Base-by-base conservation (phyloP, 495 filamentous ascomycete genomes). In the Daldinia grandis region DNA sequence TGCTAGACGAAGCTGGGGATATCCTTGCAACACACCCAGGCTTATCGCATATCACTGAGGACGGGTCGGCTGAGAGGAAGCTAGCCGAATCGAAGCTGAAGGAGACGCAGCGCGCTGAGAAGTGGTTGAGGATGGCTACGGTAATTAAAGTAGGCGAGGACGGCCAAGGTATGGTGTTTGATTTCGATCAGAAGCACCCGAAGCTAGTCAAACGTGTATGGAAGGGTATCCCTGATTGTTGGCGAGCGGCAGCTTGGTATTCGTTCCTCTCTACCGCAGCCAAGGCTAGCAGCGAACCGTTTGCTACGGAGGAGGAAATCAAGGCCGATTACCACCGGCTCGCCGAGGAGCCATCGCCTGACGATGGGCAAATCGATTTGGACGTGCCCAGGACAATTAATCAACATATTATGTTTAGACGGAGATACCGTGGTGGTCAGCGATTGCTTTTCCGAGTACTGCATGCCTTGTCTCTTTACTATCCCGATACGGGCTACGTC, bases 181-280 rank as follows among this genome's bases (percentile, higher is more conserved):
- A 93, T 30, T 99, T 99, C 76, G 93, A 97, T 78, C 88, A 87
- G 14, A 87, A 84, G 50, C 92, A 92, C 70, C 85, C 92, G 12
- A 99, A 98, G 76, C 79, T 99, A 15, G 91, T 98, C 51, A 90
- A 93, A 61, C 87, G 95, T 30, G 93, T 92, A 2, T 99, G 95
- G 95, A 99, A 99, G 80, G 95, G 95, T 35, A 97, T 99, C 65
- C 95, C 95, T 2, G 95, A 99, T 79, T 89, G 93, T 67, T 99
- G 95, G 95, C 89, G 95, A 24, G 86, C 91, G 28, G 92, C 93
- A 5, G 95, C 96, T 10, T 99, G 95, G 95, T 92, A 93, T 78
- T 91, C 94, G 5, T 99, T 99, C 79, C 85, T 99, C 5, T 86
- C 89, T n/a, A 79, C 91, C 9, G 95, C 92, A 75, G 92, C 93